Base-by-base conservation (phyloP, 1,284 basidiomycete genomes). In the Omphalotus olearius region DNA sequence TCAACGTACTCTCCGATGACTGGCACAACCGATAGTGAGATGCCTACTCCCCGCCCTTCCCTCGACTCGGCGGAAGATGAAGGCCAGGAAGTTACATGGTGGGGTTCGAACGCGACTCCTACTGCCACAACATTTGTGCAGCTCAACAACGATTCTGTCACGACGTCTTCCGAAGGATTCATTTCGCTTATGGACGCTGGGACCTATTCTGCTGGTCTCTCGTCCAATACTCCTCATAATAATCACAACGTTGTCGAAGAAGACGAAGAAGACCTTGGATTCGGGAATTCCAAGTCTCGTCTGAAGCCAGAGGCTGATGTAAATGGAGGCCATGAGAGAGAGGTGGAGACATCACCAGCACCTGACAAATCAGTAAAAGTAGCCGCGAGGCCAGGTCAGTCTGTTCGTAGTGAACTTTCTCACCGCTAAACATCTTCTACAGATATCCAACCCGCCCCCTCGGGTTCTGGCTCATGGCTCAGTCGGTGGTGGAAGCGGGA, bases 211-310 rank as follows among this genome's bases (percentile, higher is more conserved):
- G 65, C 71, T 25, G 67, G 69, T 1, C 68, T 80, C 5, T 65
- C 62, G 5, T 60, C 70, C 35, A 55, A 68, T 57, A 42, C 58
- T 14, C 49, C 46, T 58, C 61, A 47, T 60, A 60, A 36, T 59
- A 58, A 26, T 30, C 62, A 48, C 59, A 56, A 42, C 54, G 56
- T 63, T 45, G 67, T 66, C 20, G 69, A 79, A 26, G 82, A 83
- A 3, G 84, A 90, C 16, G 85, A 87, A 4, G 93, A 95, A 47
- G 93, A 98, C 60, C 78, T 98, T 36, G 96, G 97, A 2, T 78
- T 99, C 54, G 92, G 95, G 10, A 99, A 98, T 64, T 72, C 71
- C 2, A 73, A 76, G 28, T 64, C 60, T 47, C 77, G 69, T 66
- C 67, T 61, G 36, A 72, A 69, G 52, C 70, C 72, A 47, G 60